Percentiles rank a stretch among this genome's conserved stretches.
Conservation (phyloP, 2,329 filamentous ascomycete genomes). For the Rosellinia necatrix region DNA sequence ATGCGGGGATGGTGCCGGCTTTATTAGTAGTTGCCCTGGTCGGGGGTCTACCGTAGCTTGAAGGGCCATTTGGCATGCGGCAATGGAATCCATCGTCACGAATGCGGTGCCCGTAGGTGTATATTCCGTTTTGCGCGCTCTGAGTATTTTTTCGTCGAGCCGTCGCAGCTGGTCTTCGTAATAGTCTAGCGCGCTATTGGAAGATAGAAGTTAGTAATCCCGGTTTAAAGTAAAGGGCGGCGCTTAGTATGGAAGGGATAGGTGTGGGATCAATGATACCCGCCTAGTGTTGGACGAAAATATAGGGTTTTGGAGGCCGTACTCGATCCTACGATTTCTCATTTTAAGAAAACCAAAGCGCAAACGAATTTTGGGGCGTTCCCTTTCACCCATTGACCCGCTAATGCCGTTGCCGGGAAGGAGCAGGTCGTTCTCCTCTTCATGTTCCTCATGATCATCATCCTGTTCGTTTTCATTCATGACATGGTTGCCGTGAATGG, state of each 20-base stretch:
- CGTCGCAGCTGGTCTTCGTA: constrained; percentile 83
- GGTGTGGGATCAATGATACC: neutral
- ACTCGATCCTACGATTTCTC: constrained; percentile 73
- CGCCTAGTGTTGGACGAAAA: neutral
- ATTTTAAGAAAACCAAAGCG: constrained; percentile 79
- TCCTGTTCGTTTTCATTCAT: constrained; percentile 22
- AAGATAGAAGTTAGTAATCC: constrained; percentile 9
- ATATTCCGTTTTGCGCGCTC: constrained; percentile 76
- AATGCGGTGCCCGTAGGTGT: constrained; percentile 83
- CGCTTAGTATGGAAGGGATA: neutral
- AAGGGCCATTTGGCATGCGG: constrained; percentile 91
- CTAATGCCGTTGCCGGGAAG: constrained; percentile 52
- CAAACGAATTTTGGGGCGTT: constrained; percentile 71
- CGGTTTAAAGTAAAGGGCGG: neutral
- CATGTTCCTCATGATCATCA: constrained; percentile 33
- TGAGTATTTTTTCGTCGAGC: constrained; percentile 74
- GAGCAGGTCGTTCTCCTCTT: constrained; percentile 53
- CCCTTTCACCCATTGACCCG: constrained; percentile 50
- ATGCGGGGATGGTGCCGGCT: constrained; percentile 82
- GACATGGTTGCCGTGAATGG: constrained; percentile 6
- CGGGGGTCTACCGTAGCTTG: constrained; percentile 92
- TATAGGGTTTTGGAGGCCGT: neutral
- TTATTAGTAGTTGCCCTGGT: constrained; percentile 83
- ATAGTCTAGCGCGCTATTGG: constrained; percentile 75
- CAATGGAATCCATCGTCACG: constrained; percentile 96